Conservation (phyloP, 306 rosid species). For the Coriaria nepalensis region DNA sequence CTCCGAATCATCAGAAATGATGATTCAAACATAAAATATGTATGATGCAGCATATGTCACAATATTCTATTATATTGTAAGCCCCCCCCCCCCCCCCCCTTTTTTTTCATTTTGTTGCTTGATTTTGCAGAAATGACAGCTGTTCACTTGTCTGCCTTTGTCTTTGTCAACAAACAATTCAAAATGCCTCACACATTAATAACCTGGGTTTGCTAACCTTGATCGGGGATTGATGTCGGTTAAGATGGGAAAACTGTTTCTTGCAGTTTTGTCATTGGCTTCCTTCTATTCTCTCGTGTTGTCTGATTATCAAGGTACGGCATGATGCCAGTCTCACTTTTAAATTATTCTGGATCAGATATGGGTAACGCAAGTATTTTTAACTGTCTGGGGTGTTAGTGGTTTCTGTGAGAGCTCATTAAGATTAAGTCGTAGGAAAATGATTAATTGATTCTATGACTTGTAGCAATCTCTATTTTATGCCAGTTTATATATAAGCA, state of each 20-base stretch:
- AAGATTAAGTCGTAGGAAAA: too few species aligned
- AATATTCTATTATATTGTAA: too few species aligned
- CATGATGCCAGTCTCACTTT: not conserved
- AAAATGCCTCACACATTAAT: too few species aligned
- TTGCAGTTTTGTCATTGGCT: slow-evolving; percentile 33
- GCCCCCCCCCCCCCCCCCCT: too few species aligned
- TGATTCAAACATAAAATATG: too few species aligned
- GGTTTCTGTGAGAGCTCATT: too few species aligned
- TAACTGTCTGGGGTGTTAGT: slow-evolving; percentile 3
- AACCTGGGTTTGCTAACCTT: slow-evolving; percentile 13
- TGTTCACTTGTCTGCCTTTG: slow-evolving; percentile 10
- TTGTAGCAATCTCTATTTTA: not conserved
- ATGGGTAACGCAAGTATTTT: slow-evolving; percentile 4
- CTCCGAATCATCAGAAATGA: too few species aligned
- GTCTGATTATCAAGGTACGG: slow-evolving; percentile 70
- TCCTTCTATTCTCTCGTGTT: slow-evolving; percentile 44
- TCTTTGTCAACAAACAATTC: too few species aligned
- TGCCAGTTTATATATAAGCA: slow-evolving; percentile 6
- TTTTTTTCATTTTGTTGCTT: not conserved
- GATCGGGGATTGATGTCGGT: slow-evolving; percentile 21
- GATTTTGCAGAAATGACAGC: slow-evolving; percentile 34
- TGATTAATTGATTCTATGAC: too few species aligned
- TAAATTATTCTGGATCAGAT: slow-evolving; percentile 1
- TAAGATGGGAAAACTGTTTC: slow-evolving; percentile 41
- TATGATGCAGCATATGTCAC: too few species aligned